These are phyloP conservation scores for Termitomyces bulborhizus DNA, from an alignment of 768 basidiomycete species.

Conservation along the genomic window DNA sequence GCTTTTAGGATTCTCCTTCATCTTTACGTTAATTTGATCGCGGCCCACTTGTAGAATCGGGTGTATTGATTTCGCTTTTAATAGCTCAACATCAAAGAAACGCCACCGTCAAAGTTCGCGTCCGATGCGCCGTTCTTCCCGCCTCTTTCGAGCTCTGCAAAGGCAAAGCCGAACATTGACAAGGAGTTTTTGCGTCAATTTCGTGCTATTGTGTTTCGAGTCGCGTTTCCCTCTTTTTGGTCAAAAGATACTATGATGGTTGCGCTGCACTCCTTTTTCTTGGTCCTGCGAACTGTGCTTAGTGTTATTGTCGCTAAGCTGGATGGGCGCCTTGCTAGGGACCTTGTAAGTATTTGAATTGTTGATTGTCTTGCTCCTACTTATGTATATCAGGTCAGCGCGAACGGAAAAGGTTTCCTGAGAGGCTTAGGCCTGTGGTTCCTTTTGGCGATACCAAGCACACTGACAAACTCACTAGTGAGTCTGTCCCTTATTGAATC, in stretches of 20 bases:
- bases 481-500: background rate
- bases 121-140: constrained; percentile 59
- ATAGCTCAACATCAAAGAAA: constrained; percentile 43
- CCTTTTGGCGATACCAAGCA: constrained; percentile 83
- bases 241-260: constrained; percentile 74
- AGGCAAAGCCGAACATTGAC: constrained; percentile 62
- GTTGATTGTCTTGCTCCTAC: background rate
- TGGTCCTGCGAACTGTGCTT: constrained; percentile 80
- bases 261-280: constrained; percentile 74
- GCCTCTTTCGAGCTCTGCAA: constrained; percentile 34
- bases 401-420: constrained; percentile 79
- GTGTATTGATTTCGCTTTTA: background rate
- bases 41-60: too few species aligned
- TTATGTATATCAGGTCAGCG: constrained; percentile 48
- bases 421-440: constrained; percentile 86
- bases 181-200: constrained; percentile 67
- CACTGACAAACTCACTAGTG: constrained; percentile 95
- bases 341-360: constrained; percentile 47
- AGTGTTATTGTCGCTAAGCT: constrained; percentile 84
- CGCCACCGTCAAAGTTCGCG: constrained; percentile 39
- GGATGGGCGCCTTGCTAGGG: constrained; percentile 85
- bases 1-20: background rate
- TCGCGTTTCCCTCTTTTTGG: constrained; percentile 58
- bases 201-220: constrained; percentile 60
- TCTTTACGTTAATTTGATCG: too few species aligned